Conservation (phyloP, 1,284 basidiomycete species). For the Ustilago loliicola region DNA sequence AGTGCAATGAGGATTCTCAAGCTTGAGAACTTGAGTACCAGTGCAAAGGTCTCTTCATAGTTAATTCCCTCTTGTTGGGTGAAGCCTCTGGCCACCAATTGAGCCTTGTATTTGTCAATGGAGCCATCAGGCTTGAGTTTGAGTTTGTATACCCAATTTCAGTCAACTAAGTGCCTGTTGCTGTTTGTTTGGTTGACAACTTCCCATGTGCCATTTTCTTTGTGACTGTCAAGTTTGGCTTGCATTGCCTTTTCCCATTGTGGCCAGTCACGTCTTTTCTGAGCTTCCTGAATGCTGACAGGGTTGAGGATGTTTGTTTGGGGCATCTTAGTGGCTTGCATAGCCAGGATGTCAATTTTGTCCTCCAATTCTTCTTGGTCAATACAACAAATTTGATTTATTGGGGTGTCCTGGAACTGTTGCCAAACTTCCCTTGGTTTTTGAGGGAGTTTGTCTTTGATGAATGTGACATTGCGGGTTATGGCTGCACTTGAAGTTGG, state of each 20-base stretch:
- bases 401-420: not conserved
- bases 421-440: not conserved
- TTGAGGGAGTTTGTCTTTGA: not conserved
- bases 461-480: not conserved
- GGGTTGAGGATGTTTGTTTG: not conserved
- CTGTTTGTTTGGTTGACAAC: not conserved
- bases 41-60: slow-evolving; percentile 3
- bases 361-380: no score
- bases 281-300: not conserved
- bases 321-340: not conserved
- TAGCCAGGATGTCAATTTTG: not conserved
- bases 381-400: no score
- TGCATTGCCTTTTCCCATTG: slow-evolving; percentile 3
- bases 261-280: not conserved
- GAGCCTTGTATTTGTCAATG: slow-evolving; percentile 10
- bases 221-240: not conserved
- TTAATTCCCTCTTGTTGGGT: slow-evolving; percentile 3
- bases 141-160: slow-evolving; percentile 1
- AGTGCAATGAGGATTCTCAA: not conserved
- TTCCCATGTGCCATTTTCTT: not conserved
- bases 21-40: not conserved
- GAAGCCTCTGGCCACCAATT: not conserved
- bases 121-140: not conserved
- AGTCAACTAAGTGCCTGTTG: not conserved
- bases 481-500: not conserved